Conservation (phyloP, 2,329 filamentous ascomycete species). For the Fusarium buxicola region DNA sequence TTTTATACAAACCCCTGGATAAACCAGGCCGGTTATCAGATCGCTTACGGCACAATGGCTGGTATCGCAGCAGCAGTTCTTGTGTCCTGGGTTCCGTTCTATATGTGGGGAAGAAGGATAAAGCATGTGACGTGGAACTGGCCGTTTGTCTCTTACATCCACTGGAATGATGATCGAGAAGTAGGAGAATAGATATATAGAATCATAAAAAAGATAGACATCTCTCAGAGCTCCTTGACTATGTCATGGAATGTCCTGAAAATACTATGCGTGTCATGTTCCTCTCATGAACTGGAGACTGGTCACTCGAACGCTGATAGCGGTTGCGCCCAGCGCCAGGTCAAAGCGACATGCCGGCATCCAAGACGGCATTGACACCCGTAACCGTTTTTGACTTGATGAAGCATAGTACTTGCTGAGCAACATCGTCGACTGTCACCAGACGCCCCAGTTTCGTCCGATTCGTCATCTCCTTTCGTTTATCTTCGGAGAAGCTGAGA, state of each 20-base stretch:
- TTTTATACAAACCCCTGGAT: slow-evolving; percentile 73
- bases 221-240: no score
- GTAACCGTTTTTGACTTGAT: slow-evolving; percentile 62
- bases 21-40: slow-evolving; percentile 59
- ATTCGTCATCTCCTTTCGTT: slow-evolving; percentile 64
- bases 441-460: slow-evolving; percentile 69
- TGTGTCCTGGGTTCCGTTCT: slow-evolving; percentile 62
- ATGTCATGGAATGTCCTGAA: no score
- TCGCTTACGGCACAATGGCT: slow-evolving; percentile 68
- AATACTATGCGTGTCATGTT: no score
- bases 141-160: slow-evolving; percentile 58
- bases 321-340: no score
- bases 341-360: slow-evolving; percentile 42
- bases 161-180: slow-evolving; percentile 65
- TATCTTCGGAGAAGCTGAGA: slow-evolving; percentile 67
- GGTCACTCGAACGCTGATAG: no score
- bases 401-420: slow-evolving; percentile 63
- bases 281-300: no score
- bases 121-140: slow-evolving; percentile 61
- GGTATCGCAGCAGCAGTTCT: slow-evolving; percentile 62
- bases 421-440: slow-evolving; percentile 64
- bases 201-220: no score
- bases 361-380: slow-evolving; percentile 64
- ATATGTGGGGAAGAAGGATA: slow-evolving; percentile 62
- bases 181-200: slow-evolving; percentile 59